A percentile compares a stretch with the other conserved stretches of the same genome.
phyloP scores from a whole-genome alignment of 116 monocot species.

The Zostera marina region DNA sequence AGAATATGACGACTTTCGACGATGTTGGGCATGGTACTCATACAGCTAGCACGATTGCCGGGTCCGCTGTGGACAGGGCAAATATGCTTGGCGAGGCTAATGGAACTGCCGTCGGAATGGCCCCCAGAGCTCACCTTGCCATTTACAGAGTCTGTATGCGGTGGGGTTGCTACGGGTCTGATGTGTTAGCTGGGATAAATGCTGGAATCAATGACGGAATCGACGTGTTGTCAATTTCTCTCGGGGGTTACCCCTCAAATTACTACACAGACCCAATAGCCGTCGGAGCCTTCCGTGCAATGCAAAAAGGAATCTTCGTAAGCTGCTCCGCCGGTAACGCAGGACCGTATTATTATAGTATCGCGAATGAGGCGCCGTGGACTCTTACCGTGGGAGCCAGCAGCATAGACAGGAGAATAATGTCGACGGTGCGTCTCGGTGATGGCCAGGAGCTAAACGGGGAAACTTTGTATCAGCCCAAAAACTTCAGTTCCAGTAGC shows the following conservation, averaged over 20 bases:
- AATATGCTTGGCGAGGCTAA: slow-evolving; percentile 6
- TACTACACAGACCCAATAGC: neutral
- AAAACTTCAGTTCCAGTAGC: neutral
- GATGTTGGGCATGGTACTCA: slow-evolving; percentile 8
- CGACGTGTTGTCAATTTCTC: slow-evolving; percentile 7
- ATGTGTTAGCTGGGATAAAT: slow-evolving; percentile 6
- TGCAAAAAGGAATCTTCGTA: slow-evolving; percentile 7
- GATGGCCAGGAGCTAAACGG: neutral
- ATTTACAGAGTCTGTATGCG: slow-evolving; percentile 9
- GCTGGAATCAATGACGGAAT: slow-evolving; percentile 4
- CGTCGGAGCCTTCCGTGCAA: slow-evolving; percentile 5
- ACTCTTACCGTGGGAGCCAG: slow-evolving; percentile 9
- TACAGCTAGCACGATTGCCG: slow-evolving; percentile 9
- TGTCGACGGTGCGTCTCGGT: neutral
- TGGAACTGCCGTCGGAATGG: slow-evolving; percentile 11
- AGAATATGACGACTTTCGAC: neutral
- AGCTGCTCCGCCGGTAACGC: slow-evolving; percentile 7
- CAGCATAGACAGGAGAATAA: slow-evolving; percentile 8
- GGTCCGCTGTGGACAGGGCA: neutral
- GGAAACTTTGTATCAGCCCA: neutral
- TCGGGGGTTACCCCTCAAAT: neutral
- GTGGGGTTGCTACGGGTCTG: neutral
- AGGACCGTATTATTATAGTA: neutral
- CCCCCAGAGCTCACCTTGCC: slow-evolving; percentile 14
- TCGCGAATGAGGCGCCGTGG: slow-evolving; percentile 8